Evolutionary conservation across 2,329 filamentous ascomycete species (phyloP).

Genomic region (Penicillium sp.): DNA sequence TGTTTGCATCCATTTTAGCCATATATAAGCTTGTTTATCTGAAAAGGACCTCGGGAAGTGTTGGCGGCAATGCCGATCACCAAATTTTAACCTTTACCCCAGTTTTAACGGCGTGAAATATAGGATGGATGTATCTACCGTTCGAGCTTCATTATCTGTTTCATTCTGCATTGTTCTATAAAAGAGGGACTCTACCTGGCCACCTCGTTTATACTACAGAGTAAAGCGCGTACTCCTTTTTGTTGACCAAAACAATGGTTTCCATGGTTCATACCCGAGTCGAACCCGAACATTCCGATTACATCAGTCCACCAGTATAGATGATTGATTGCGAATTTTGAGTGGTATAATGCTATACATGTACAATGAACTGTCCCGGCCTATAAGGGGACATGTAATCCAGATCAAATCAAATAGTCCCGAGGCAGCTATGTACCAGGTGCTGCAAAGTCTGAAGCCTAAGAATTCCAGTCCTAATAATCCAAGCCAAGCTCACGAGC

Average conservation of each 20-base stretch:
- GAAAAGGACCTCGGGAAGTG: not conserved
- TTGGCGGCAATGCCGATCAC: slow-evolving; percentile 5
- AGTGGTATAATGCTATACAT: too few species aligned
- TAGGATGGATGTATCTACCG: not conserved
- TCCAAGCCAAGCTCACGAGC: not conserved
- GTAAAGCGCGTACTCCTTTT: not conserved
- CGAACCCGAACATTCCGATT: slow-evolving; percentile 3
- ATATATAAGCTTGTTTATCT: not conserved
- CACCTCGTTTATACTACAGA: too few species aligned
- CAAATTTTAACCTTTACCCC: slow-evolving; percentile 3
- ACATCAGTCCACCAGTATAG: not conserved
- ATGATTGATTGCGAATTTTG: too few species aligned
- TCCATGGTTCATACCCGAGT: slow-evolving; percentile 26
- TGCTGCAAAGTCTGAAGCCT: not conserved
- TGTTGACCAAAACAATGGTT: slow-evolving; percentile 18
- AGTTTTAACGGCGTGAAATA: not conserved
- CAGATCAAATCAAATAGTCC: not conserved
- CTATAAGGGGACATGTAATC: not conserved
- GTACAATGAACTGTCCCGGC: not conserved
- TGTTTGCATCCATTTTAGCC: not conserved
- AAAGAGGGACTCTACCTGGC: too few species aligned
- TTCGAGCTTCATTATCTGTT: not conserved
- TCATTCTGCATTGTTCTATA: too few species aligned
- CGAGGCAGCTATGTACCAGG: not conserved
- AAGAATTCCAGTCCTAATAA: not conserved